Base-by-base conservation (phyloP, 495 filamentous ascomycete species). In the Daldinia concentrica region DNA sequence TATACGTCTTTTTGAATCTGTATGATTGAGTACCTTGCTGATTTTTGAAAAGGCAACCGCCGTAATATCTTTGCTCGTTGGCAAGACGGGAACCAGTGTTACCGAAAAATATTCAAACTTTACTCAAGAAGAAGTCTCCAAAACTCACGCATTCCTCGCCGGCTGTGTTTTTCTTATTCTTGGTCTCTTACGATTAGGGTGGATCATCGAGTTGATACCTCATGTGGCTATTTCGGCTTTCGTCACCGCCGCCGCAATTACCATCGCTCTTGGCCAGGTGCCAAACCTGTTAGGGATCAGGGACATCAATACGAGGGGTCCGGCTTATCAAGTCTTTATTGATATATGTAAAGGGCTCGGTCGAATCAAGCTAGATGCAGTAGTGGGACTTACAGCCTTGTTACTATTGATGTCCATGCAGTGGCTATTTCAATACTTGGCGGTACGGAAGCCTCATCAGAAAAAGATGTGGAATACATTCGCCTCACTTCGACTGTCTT, bases 91-190 rank as follows among this genome's bases (percentile, higher is more conserved):
- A 9, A 61, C 29, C 2, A 34, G 19, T 34, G 29, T 61, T 8
- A 32, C 8, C 11, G 41, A 61, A 0, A 61, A 32, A 5, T 6
- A 61, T 26, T 29, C 58, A 0, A 14, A 50, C 0, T 61, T 61
- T 24, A 61, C 24, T 22, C 27, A 0, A n/a, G 58, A 61, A 61
- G 39, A 61, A 7, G 30, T 61, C 7, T 15, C 58, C 7, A 50
- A 34, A 15, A 61, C 58, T 22, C 58, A 61, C 6, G 58, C 58
- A 1, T 61, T 61, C 17, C 27, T 61, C 19, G 26, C 41, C 2
- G 58, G 58, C 27, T 61, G 58, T 19, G 32, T 61, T 36, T 61
- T 61, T n/a, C 58, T 61, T 36, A 17, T 50, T 3, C 58, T 61
- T 9, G 58, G 58, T 4, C 58, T 61, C n/a, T 34, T 43, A 2